phyloP scores from a whole-genome alignment of 1,284 basidiomycete genomes.

The Sutorius eximius region DNA sequence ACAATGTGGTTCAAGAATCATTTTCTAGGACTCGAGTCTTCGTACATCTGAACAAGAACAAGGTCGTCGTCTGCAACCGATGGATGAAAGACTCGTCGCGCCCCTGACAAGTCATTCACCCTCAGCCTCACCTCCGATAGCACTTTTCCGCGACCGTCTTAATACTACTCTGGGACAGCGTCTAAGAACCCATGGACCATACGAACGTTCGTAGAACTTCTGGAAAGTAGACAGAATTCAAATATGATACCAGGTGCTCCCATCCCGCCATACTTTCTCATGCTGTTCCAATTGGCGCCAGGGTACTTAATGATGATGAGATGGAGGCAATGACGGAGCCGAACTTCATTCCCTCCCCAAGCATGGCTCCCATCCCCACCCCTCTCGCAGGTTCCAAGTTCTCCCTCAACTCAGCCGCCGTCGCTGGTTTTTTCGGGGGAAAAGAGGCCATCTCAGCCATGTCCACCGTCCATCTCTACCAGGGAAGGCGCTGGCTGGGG shows the following conservation, averaged over 20 bases:
- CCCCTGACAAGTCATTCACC: no score
- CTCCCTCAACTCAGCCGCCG: constrained; percentile 25
- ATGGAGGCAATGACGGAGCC: background rate
- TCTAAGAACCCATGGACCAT: no score
- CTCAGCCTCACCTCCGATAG: no score
- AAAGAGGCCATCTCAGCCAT: constrained; percentile 35
- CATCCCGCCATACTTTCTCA: background rate
- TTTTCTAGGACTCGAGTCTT: no score
- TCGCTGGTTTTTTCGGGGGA: constrained; percentile 33
- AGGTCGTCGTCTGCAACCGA: no score
- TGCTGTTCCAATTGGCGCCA: background rate
- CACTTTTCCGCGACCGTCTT: background rate
- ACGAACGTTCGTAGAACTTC: background rate
- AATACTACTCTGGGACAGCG: no score
- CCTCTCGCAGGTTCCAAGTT: constrained; percentile 17
- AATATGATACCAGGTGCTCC: no score
- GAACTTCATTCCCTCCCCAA: background rate
- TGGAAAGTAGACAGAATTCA: background rate
- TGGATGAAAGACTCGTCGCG: no score
- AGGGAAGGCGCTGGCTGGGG: constrained; percentile 30
- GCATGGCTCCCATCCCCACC: constrained; percentile 18
- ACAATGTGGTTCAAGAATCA: no score
- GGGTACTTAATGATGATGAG: background rate
- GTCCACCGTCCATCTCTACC: constrained; percentile 29
- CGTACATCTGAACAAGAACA: no score